Evolutionary conservation across 208 protist genomes (phyloP), one percentile per base, ranked within the genome.

Genomic region (Trypanosoma mega): DNA sequence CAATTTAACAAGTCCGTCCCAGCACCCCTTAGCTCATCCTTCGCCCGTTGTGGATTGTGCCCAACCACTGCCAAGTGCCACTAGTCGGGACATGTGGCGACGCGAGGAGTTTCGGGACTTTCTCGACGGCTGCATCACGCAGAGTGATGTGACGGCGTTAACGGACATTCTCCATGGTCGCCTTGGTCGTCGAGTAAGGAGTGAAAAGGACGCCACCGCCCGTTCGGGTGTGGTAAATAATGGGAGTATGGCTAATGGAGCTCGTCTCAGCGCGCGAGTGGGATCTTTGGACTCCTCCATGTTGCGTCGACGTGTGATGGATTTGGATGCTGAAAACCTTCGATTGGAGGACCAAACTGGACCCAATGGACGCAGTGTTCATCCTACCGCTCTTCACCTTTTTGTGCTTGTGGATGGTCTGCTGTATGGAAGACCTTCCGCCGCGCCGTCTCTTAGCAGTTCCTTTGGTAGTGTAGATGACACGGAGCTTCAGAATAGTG

Each of bases 401-500:
- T 60, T 54, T 24, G 55, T 72, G 24, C 21, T 72, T 5, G 9
- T 48, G 16, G 65, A 72, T 46, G 31, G 23, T 1, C 65, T 72
- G 20, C 7, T 63, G 4, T 57, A 49, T 30, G 36, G 49, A 26
- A 23, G 29, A 1, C 3, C 29, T 18, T 48, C 48, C 6, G 33
- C 24, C 3, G 33, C 33, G 24, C 29, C 36, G 2, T 72, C 57
- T 23, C 57, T 36, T 20, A 52, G 45, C 33, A 65, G 50, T 46
- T 64, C 48, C 9, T 64, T 60, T 54, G 27, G 47, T 14, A 59
- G 41, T 58, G 20, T 60, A 4, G 55, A 63, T 23, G 55, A 64
- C 2, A 31, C 47, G 1, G 56, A 72, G 34, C 8, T 12, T 6
- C 49, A 64, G 20, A 56, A 54, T 29, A 55, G 34, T 29, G 23